Base-by-base conservation (phyloP, 2,329 filamentous ascomycete genomes). In the Botrytis aclada region DNA sequence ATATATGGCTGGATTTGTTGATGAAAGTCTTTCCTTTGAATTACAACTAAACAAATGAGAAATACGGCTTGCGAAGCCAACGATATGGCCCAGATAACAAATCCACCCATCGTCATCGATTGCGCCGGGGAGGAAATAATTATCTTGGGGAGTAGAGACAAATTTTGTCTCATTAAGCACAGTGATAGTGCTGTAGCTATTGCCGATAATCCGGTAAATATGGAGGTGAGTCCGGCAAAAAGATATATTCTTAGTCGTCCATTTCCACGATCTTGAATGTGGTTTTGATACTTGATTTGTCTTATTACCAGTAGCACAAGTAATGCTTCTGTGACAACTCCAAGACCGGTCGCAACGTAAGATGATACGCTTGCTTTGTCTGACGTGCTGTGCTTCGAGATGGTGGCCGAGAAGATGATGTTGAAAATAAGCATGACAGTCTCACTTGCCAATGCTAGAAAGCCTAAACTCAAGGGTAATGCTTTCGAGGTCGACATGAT, bases 61-160 rank as follows among this genome's bases (percentile, higher is more conserved):
- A 80, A 80, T 2, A 79, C 10, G 14, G 75, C 76, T 65, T 80
- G 76, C 12, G 76, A 78, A 37, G 79, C 51, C 51, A 80, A 51
- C 22, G 77, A 75, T 20, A 80, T 66, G 4, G 75, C 79, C 79
- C 80, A 81, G 7, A 79, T 69, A 41, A 78, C 73, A 34, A 81
- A 79, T 18, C 74, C 79, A 22, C 75, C 78, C 29, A 73, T 74
- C 9, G 80, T 73, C 54, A 80, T 66, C 45, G 34, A 73, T 51
- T 72, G 51, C 4, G 77, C 77, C 2, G 75, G 67, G 14, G 76
- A 74, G 45, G 51, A 61, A n/a, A 80, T 47, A 3, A 73, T 78
- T 51, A 32, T 71, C 32, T 70, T 58, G 5, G 78, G 77, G 32
- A 79, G 73, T 41, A 76, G 71, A n/a, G 67, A 69, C 43, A 75